Base-by-base conservation (phyloP, 2,329 filamentous ascomycete genomes). In the Fusarium albosuccineum region DNA sequence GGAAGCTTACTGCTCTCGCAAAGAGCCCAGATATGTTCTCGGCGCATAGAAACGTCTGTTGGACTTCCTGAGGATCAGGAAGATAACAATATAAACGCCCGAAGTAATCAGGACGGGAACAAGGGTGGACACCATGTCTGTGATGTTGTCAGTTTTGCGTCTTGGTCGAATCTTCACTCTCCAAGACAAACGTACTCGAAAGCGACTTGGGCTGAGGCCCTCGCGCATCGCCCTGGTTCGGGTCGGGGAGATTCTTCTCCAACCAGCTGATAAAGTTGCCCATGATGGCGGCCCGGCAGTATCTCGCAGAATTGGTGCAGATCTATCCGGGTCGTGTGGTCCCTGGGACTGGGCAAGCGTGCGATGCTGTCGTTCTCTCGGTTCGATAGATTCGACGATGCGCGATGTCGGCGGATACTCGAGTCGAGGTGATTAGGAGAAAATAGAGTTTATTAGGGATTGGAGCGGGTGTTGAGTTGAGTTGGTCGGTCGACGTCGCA, bases 41-140 rank as follows among this genome's bases (percentile, higher is more conserved):
- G 87, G 86, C 7, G 85, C 80, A 73, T 89, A 89, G 52, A 87
- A 86, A 27, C 86, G 81, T 22, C 80, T 76, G 40, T 82, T 80
- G 29, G 80, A 83, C 49, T 79, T 80, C 41, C 87, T 80, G 39
- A 86, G 71, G 14, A 82, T 46, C 51, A 87, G 68, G 73, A 89
- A 89, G 57, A 87, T 76, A 63, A 77, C 29, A n/a, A 88, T 57
- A 67, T 85, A 87, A 34, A 86, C 69, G 27, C 67, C 76, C 6
- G 85, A 81, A 60, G 84, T 82, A 42, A 84, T 64, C 44, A 85
- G 70, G 6, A 88, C 81, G 9, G 87, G 87, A 8, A 86, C 67
- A 16, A 89, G 80, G 33, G 87, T 89, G 72, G 79, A 79, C 45
- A 87, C 36, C 79, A 81, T 81, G 73, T 77, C 78, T 80, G 9